These are phyloP conservation scores for Claviceps paspali DNA, from an alignment of 2,329 filamentous ascomycete genomes.

Conservation along the genomic window DNA sequence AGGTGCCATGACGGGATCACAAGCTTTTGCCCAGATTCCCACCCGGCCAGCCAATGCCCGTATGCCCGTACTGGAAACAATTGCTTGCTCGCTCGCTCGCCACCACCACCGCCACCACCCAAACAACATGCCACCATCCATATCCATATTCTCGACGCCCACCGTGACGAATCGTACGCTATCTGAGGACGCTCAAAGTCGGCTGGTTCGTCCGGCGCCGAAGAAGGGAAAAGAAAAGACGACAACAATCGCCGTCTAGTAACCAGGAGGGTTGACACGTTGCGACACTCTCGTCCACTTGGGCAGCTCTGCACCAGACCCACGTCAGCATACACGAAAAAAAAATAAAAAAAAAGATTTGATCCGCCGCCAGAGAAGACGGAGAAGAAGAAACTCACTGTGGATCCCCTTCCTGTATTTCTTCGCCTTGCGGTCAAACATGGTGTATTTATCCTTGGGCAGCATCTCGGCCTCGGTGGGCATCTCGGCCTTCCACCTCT, in stretches of 20 bases:
- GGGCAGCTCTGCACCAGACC: constrained; percentile 44
- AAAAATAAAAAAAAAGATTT: background rate
- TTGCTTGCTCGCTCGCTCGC: too few relatives aligned
- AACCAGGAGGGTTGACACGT: constrained; percentile 85
- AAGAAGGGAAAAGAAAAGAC: background rate
- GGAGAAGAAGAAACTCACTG: constrained; percentile 42
- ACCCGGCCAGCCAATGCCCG: too few relatives aligned
- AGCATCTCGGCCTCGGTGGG: constrained; percentile 91
- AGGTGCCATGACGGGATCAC: too few relatives aligned
- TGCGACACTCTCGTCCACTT: constrained; percentile 97
- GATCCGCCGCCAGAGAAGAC: background rate
- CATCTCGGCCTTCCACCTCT: constrained; percentile 93
- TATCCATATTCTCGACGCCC: too few relatives aligned
- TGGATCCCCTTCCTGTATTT: constrained; percentile 94
- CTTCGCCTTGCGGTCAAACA: constrained; percentile 94
- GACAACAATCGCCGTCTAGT: constrained; percentile 37
- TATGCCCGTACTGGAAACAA: too few relatives aligned
- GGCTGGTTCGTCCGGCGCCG: background rate
- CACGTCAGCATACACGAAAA: background rate
- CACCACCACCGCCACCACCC: too few relatives aligned
- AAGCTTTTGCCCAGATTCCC: too few relatives aligned
- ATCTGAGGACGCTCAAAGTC: background rate
- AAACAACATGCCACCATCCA: too few relatives aligned
- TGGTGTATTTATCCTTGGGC: constrained; percentile 91
- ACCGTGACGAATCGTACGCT: too few relatives aligned